These are phyloP conservation scores for Ascomycota sp. DNA, from an alignment of 2,329 filamentous ascomycete species.

Conservation along the genomic window DNA sequence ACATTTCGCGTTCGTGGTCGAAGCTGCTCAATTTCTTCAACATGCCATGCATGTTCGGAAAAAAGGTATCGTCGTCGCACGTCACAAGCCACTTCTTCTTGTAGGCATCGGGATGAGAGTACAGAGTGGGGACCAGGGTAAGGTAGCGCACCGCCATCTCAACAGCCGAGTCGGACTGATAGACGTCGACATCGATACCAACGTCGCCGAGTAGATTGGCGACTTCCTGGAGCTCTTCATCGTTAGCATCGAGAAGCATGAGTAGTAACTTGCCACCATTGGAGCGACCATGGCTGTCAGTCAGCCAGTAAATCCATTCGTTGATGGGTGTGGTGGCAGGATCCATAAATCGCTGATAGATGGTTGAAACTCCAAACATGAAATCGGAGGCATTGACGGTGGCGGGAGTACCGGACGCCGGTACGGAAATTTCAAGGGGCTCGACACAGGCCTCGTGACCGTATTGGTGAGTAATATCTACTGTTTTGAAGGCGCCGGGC, in stretches of 20 bases:
- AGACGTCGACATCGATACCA: constrained; percentile 35
- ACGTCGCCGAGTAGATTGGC: constrained; percentile 21
- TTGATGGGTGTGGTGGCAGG: constrained; percentile 27
- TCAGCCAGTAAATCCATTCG: constrained; percentile 38
- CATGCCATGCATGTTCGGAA: constrained; percentile 33
- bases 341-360: constrained; percentile 30
- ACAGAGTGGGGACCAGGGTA: constrained; percentile 29
- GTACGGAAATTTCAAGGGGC: constrained; percentile 27
- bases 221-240: constrained; percentile 26
- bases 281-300: constrained; percentile 28
- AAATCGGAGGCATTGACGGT: constrained; percentile 32
- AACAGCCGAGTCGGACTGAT: constrained; percentile 24
- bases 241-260: constrained; percentile 28
- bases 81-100: constrained; percentile 36
- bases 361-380: constrained; percentile 37
- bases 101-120: constrained; percentile 24
- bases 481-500: constrained; percentile 22
- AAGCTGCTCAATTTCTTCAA: constrained; percentile 27
- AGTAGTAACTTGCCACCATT: constrained; percentile 34
- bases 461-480: constrained; percentile 23
- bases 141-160: constrained; percentile 38
- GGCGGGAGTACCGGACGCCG: constrained; percentile 25
- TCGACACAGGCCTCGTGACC: constrained; percentile 20
- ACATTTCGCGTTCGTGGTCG: constrained; percentile 29
- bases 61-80: constrained; percentile 44